Evolutionary conservation across 306 rosid species (phyloP), one percentile per base, ranked within the genome.

Genomic region (Elaeagnus macrophylla): DNA sequence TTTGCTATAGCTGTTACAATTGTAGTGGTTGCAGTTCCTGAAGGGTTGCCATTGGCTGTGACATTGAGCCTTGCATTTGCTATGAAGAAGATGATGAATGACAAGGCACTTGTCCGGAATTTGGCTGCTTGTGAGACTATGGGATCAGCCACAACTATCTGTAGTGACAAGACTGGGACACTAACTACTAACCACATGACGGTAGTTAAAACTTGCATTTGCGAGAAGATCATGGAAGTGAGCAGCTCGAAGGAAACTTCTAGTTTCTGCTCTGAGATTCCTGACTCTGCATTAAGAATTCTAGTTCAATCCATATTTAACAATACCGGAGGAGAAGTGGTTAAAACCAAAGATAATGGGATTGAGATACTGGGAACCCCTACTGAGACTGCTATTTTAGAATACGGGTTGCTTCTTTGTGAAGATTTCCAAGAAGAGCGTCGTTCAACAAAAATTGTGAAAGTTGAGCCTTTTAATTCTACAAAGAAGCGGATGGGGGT

Each of bases 91-190:
- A 87, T 91, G 99, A 91, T 91, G 99, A 91, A 82, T 13, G 96
- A 91, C 64, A 91, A 87, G 85, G 99, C 99, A 67, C 96, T 87
- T 50, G 99, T 91, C 64, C 80, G 96, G 51, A 52, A 91, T 76
- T 70, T 91, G 79, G 99, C 99, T 73, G 99, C 99, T 61, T 91
- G 99, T 52, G 99, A 91, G 85, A 91, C 99, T 37, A 91, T 91
- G 99, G 99, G 99, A 71, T 91, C 99, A 16, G 81, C 93, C 48
- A 91, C 96, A 54, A 84, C 85, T 47, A 84, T 91, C 70, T 91
- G 99, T 67, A 91, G 96, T 67, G 99, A 91, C 82, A 91, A 91
- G 79, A 91, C 99, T 50, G 96, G 96, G 48, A 91, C 99, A 18
- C 75, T 91, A 69, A 91, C 99, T 45, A 91, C 96, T 38, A 91